Conservation (phyloP, 1,139 yeast species). For the Oligophagozyma castellii region DNA sequence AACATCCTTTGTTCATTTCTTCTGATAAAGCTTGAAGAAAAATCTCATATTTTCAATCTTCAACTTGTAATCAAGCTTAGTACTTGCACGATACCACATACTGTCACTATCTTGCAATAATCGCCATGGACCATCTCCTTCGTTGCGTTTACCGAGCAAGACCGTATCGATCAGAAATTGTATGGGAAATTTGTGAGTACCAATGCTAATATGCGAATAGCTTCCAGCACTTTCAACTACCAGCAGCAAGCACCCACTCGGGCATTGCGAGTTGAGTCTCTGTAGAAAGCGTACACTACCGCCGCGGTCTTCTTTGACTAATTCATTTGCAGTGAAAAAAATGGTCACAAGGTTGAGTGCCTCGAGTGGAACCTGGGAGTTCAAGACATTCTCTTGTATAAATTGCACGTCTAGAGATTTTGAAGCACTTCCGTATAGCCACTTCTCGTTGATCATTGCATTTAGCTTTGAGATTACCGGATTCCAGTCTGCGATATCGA, state of each 20-base stretch:
- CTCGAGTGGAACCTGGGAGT: constrained; percentile 14
- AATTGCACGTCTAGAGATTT: constrained; percentile 35
- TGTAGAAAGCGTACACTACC: constrained; percentile 51
- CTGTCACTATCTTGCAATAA: constrained; percentile 54
- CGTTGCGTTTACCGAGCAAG: constrained; percentile 42
- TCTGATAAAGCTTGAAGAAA: constrained; percentile 60
- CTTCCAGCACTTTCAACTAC: constrained; percentile 87
- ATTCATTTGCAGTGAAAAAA: constrained; percentile 75
- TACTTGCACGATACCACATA: constrained; percentile 60
- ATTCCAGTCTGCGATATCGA: constrained; percentile 75
- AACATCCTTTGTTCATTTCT: constrained; percentile 21
- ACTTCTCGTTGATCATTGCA: constrained; percentile 31
- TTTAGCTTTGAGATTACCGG: constrained; percentile 35
- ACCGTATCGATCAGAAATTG: constrained; percentile 68
- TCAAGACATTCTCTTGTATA: constrained; percentile 36
- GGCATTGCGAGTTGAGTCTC: constrained; percentile 33
- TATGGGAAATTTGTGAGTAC: constrained; percentile 65
- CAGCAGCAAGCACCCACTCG: constrained; percentile 42
- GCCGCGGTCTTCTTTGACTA: constrained; percentile 55
- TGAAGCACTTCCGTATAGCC: constrained; percentile 32
- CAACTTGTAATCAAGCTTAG: constrained; percentile 47
- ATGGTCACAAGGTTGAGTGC: constrained; percentile 42
- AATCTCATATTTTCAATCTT: constrained; percentile 81
- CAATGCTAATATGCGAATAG: constrained; percentile 66
- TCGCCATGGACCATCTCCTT: constrained; percentile 47